These are phyloP conservation scores for Hanseniaspora jakobsenii DNA, from an alignment of 805 yeast species.

Conservation along the genomic window DNA sequence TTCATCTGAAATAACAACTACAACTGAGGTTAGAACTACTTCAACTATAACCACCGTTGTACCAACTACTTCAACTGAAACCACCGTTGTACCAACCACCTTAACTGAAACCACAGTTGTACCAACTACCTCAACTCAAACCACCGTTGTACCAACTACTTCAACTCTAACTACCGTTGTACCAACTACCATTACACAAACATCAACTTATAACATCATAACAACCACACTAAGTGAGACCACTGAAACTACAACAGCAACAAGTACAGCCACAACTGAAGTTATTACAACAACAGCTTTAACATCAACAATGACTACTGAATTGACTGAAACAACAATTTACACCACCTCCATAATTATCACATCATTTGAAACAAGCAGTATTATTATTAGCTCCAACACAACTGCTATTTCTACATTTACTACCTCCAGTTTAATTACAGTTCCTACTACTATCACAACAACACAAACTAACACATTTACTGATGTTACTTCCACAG, in stretches of 20 bases:
- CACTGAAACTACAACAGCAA: slow-evolving; percentile 5
- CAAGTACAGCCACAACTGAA: neutral
- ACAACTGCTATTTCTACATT: slow-evolving; percentile 1
- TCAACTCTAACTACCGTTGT: neutral
- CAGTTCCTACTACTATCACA: slow-evolving; percentile 1
- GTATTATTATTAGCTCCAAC: neutral
- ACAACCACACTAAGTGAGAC: slow-evolving; percentile 5
- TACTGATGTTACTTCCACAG: neutral
- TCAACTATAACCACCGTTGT: slow-evolving; percentile 1
- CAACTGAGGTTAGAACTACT: slow-evolving; percentile 1
- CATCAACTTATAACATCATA: no score
- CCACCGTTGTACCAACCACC: slow-evolving; percentile 2
- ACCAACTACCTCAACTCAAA: slow-evolving; percentile 3
- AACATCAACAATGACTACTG: neutral
- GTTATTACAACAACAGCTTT: slow-evolving; percentile 4
- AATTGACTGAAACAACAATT: neutral
- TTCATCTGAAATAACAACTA: neutral
- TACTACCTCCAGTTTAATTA: neutral
- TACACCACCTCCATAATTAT: slow-evolving; percentile 1
- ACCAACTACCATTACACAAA: no score
- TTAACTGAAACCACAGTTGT: slow-evolving; percentile 6
- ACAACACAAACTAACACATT: no score
- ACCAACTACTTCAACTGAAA: neutral
- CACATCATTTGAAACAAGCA: neutral
- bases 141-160: slow-evolving; percentile 10